Conservation (phyloP, 2,329 filamentous ascomycete genomes). For the Penicillium griseofulvum region DNA sequence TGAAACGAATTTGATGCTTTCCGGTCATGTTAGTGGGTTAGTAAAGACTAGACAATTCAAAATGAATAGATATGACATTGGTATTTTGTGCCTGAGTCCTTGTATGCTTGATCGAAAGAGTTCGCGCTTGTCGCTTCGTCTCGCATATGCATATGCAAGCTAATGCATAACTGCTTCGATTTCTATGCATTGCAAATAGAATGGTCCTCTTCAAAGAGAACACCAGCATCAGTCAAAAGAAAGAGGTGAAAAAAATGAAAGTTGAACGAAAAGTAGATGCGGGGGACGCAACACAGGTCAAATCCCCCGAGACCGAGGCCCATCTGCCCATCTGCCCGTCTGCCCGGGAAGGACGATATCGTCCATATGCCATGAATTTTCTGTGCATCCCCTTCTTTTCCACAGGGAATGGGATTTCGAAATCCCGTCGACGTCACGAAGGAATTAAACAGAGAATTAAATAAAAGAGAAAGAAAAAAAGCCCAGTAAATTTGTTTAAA, state of each 20-base stretch:
- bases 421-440: background rate
- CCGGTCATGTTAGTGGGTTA: background rate
- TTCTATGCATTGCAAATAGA: background rate
- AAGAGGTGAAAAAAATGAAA: background rate
- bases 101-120: background rate
- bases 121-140: background rate
- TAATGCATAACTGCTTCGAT: background rate
- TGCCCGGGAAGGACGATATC: background rate
- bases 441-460: conserved; percentile 8
- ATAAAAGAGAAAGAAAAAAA: background rate
- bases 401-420: background rate
- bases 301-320: background rate
- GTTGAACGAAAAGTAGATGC: conserved; percentile 1
- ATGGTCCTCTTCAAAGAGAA: background rate
- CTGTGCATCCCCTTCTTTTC: background rate
- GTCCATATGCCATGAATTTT: background rate
- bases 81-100: background rate
- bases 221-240: background rate
- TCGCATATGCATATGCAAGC: background rate
- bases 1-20: conserved; percentile 24
- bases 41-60: background rate
- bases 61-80: conserved; percentile 9
- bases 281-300: background rate
- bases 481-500: conserved; percentile 2
- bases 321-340: background rate